Conservation (phyloP, 768 basidiomycete species). For the Boletus subparvulus region DNA sequence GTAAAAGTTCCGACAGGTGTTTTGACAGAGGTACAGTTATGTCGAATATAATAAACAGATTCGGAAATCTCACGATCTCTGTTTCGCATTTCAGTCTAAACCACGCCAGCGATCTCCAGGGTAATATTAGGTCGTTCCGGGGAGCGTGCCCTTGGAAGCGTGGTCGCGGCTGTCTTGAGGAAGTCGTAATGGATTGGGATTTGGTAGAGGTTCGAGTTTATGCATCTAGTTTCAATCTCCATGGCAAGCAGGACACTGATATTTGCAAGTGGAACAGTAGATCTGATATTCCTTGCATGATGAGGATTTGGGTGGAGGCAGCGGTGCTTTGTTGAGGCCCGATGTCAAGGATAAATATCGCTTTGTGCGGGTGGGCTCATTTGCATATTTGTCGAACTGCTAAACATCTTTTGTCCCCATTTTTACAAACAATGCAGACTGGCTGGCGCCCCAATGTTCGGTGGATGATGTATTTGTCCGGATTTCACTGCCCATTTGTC, state of each 20-base stretch:
- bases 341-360: conserved; percentile 13
- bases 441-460: background rate
- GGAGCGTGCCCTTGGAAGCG: background rate
- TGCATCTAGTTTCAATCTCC: background rate
- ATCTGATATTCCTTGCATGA: background rate
- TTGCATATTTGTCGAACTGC: background rate
- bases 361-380: conserved; percentile 9
- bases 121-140: background rate
- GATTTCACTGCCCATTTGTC: background rate
- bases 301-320: background rate
- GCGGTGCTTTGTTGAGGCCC: conserved; percentile 19
- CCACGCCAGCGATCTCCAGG: background rate
- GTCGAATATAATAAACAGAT: conserved; percentile 11
- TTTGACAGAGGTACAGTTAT: conserved; percentile 21
- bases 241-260: background rate
- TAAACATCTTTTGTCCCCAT: conserved; percentile 4
- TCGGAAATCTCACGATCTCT: conserved; percentile 18
- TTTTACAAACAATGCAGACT: conserved; percentile 6
- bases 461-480: background rate
- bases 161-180: background rate
- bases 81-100: conserved; percentile 1
- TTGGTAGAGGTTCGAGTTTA: background rate
- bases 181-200: background rate
- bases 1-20: conserved; percentile 9
- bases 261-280: background rate